Evolutionary conservation across 2,329 filamentous ascomycete genomes (phyloP).

Genomic region (Ophiostoma montium): DNA sequence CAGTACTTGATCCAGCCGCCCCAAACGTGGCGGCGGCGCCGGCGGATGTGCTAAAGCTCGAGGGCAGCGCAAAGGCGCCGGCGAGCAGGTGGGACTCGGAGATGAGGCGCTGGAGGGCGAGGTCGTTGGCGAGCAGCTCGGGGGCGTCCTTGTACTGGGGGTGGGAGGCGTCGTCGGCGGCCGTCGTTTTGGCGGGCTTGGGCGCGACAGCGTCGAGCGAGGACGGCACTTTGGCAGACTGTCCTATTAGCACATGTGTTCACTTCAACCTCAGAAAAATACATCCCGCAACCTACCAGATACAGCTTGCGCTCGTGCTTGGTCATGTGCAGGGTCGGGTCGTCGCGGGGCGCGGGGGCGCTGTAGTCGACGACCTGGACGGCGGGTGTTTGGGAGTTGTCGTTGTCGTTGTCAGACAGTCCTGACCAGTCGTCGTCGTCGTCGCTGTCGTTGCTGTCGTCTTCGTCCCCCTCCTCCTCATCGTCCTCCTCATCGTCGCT

Average conservation of each 20-base stretch:
- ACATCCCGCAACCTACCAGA: slow-evolving; percentile 38
- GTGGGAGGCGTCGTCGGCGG: slow-evolving; percentile 27
- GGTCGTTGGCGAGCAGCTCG: slow-evolving; percentile 74
- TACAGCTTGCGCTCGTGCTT: slow-evolving; percentile 65
- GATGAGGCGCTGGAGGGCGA: slow-evolving; percentile 80
- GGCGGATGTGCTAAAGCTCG: slow-evolving; percentile 24
- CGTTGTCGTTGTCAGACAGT: slow-evolving; percentile 36
- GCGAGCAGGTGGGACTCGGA: slow-evolving; percentile 80
- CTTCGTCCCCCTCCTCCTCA: slow-evolving; percentile 16
- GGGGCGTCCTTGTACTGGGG: slow-evolving; percentile 46
- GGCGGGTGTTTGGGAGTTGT: slow-evolving; percentile 14
- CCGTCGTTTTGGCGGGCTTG: slow-evolving; percentile 5
- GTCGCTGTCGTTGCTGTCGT: slow-evolving; percentile 13
- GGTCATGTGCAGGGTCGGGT: slow-evolving; percentile 29
- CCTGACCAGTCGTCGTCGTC: slow-evolving; percentile 43
- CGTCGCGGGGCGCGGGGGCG: slow-evolving; percentile 16
- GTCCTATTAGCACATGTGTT: slow-evolving; percentile 10
- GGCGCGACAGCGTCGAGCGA: slow-evolving; percentile 10
- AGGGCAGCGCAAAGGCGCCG: slow-evolving; percentile 27
- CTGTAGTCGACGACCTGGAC: slow-evolving; percentile 53
- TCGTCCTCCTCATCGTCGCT: slow-evolving; percentile 22
- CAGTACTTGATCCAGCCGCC: slow-evolving; percentile 23
- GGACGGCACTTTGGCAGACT: slow-evolving; percentile 33
- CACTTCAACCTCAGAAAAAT: too few species aligned
- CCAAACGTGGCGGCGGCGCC: slow-evolving; percentile 20